Evolutionary conservation across 2,329 filamentous ascomycete genomes (phyloP), one percentile per base, ranked within the genome.

Genomic region (Sclerotinia subarctica): DNA sequence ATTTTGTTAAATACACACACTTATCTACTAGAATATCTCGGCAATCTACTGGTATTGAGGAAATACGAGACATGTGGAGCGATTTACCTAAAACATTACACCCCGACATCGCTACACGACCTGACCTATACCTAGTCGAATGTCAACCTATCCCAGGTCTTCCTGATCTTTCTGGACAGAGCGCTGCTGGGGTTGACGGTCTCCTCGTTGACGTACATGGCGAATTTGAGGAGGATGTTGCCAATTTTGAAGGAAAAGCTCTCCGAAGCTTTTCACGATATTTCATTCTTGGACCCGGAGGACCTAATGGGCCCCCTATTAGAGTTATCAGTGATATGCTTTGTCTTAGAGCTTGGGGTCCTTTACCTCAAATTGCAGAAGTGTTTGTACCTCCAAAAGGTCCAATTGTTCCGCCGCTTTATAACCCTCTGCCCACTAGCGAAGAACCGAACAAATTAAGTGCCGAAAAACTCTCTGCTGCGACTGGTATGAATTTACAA

Each of bases 301-400:
- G 84, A 46, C 86, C 87, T 0, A 84, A 87, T 6, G 85, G 73
- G 26, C 72, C 71, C 46, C 72, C 81, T 1, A 86, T 96, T 67
- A 86, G 92, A 59, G 90, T 97, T 49, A 83, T 94, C 72, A 94
- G 87, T 77, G 93, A 97, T 78, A 87, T 93, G 80, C 82, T 96
- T 51, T 88, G 87, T 19, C 80, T 96, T 62, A 86, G 91, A 72
- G 86, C 88, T 7, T 93, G 88, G 77, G 82, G 79, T 38, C 76
- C 83, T 13, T 77, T 87, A 21, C 82, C 84, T 24, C 56, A 63
- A 49, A 71, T 72, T 53, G 63, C 56, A 49, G 49, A 58, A 17
- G 52, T 64, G 17, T 64, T 57, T 29, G 47, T 38, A 24, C 44
- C 47, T 59, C 52, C 26, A 10, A 38, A 19, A 53, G 29, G 51